Percentiles rank a stretch among this genome's conserved stretches.
Conservation (phyloP, 805 yeast genomes). For the Wickerhamomyces tratensis region DNA sequence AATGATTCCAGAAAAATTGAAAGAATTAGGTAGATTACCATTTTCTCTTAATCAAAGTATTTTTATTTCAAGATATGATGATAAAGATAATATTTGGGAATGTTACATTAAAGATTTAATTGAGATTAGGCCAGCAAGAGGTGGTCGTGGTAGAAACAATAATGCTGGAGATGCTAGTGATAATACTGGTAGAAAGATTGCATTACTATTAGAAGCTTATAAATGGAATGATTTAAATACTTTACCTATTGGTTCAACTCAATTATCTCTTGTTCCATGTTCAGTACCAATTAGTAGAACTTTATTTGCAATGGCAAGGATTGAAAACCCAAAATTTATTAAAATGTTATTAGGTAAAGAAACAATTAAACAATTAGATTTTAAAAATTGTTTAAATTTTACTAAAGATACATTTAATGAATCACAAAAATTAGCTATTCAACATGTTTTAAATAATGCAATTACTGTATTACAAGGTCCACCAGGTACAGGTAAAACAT, state of each 20-base stretch:
- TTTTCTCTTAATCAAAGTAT: constrained; percentile 50
- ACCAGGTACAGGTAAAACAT: constrained; percentile 77
- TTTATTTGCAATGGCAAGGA: constrained; percentile 53
- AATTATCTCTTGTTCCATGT: constrained; percentile 42
- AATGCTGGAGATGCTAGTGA: constrained; percentile 4
- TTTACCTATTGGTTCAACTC: constrained; percentile 35
- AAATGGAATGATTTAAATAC: constrained; percentile 45
- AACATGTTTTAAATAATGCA: constrained; percentile 39
- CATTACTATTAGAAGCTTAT: constrained; percentile 40
- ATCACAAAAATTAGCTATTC: constrained; percentile 44
- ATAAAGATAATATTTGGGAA: constrained; percentile 49
- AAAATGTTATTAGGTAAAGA: constrained; percentile 46
- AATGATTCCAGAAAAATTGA: constrained; percentile 40
- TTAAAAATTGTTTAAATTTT: constrained; percentile 43
- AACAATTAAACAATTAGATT: constrained; percentile 44
- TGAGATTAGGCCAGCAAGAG: constrained; percentile 17
- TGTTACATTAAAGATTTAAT: constrained; percentile 40
- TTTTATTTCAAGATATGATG: constrained; percentile 35
- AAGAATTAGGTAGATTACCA: constrained; percentile 46
- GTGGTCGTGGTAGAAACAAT: no score
- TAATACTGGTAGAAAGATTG: constrained; percentile 18
- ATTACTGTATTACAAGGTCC: constrained; percentile 65
- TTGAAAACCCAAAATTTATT: constrained; percentile 42
- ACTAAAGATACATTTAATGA: constrained; percentile 41
- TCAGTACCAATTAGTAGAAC: constrained; percentile 56